These are phyloP conservation scores for Colletotrichum lupini DNA, from an alignment of 2,329 filamentous ascomycete species.

Conservation along the genomic window DNA sequence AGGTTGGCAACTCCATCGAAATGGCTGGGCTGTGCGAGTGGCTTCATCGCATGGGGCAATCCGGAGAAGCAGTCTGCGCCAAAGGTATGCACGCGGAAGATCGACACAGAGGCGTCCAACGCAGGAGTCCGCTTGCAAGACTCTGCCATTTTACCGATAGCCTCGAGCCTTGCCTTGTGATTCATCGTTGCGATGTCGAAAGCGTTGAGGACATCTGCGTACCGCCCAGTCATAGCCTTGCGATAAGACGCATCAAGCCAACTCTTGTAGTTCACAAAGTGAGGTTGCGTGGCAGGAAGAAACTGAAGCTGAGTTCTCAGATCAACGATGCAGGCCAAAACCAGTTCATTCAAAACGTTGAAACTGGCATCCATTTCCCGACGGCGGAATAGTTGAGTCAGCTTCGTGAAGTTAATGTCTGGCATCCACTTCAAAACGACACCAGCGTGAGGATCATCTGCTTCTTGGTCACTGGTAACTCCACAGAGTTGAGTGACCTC, in stretches of 20 bases:
- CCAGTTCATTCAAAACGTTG: neutral
- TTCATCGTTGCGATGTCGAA: slow-evolving; percentile 5
- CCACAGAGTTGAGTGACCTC: neutral
- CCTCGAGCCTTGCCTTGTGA: neutral
- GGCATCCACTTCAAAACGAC: slow-evolving; percentile 25
- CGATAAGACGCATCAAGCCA: slow-evolving; percentile 24
- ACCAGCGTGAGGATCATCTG: slow-evolving; percentile 17
- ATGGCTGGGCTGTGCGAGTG: neutral
- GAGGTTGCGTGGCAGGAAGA: slow-evolving; percentile 20
- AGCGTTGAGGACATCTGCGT: neutral
- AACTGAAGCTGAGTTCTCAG: slow-evolving; percentile 20
- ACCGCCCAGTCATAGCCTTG: slow-evolving; percentile 6
- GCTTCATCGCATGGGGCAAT: neutral
- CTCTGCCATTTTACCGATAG: neutral
- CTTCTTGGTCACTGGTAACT: neutral
- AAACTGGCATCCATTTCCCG: neutral
- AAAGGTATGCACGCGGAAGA: neutral
- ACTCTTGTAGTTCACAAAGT: slow-evolving; percentile 14
- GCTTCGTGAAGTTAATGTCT: slow-evolving; percentile 15
- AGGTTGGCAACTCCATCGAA: too few species aligned
- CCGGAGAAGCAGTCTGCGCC: slow-evolving; percentile 7
- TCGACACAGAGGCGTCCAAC: neutral
- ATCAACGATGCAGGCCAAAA: slow-evolving; percentile 23
- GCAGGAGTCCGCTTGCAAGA: slow-evolving; percentile 1
- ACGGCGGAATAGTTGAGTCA: neutral